Evolutionary conservation across 306 rosid species (phyloP).

Genomic region (Cicer chorassanicum): DNA sequence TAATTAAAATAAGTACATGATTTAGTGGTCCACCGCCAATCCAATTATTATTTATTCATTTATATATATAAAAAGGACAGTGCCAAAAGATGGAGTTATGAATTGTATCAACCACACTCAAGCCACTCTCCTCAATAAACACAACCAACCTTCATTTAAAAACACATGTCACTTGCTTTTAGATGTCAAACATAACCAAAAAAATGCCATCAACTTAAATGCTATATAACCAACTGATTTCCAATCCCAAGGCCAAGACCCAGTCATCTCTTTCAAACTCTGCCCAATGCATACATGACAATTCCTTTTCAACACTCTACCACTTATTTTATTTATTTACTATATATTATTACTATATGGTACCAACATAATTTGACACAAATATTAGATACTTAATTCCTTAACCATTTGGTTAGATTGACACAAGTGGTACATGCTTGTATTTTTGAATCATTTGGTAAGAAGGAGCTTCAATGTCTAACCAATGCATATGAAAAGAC

Average conservation of each 20-base stretch:
- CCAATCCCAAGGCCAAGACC: slow-evolving; percentile 50
- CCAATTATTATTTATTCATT: background rate
- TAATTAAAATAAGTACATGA: slow-evolving; percentile 9
- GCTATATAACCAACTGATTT: slow-evolving; percentile 42
- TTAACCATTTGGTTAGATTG: too few species aligned
- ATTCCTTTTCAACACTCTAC: slow-evolving; percentile 37
- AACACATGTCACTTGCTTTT: slow-evolving; percentile 50
- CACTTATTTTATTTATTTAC: background rate
- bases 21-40: slow-evolving; percentile 42
- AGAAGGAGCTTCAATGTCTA: too few species aligned
- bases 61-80: slow-evolving; percentile 26
- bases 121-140: slow-evolving; percentile 35
- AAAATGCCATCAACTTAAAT: slow-evolving; percentile 44
- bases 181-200: slow-evolving; percentile 43
- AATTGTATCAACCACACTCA: slow-evolving; percentile 61
- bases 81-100: slow-evolving; percentile 44
- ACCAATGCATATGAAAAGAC: too few species aligned
- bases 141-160: slow-evolving; percentile 50
- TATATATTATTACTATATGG: too few species aligned
- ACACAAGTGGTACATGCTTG: too few species aligned
- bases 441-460: too few species aligned
- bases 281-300: slow-evolving; percentile 45
- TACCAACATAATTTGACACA: too few species aligned
- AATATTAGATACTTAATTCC: too few species aligned
- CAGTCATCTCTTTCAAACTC: slow-evolving; percentile 43